Evolutionary conservation across 306 rosid genomes (phyloP), one percentile per base, ranked within the genome.

Genomic region (Arachis hypogaea): DNA sequence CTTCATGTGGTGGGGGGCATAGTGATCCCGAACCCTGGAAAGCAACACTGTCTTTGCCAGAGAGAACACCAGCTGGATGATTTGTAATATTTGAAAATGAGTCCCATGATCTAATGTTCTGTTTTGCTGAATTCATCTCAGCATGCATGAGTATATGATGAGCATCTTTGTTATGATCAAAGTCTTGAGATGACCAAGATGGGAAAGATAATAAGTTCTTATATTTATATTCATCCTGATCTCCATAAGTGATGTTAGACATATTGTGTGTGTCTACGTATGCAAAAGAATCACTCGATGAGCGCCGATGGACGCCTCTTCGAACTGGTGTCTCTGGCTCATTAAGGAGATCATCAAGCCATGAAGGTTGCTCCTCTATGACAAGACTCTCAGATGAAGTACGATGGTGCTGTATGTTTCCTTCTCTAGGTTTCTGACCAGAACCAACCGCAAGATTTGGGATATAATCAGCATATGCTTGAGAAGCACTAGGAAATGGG

Each of bases 311-410:
- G 76, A 96, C 97, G 57, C 90, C 96, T 81, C 83, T 95, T 28
- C 97, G 90, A 9, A 95, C 82, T 58, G 99, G 99, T 58, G 99
- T 86, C 61, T 95, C 99, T 4, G 99, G 99, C 82, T 95, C 99
- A 77, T 95, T 87, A 73, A 95, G 98, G 45, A 95, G 99, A 86
- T 95, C 99, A 77, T 95, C 99, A 44, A 95, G 97, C 99, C 99
- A 95, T 56, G 97, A 95, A 69, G 99, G 99, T 70, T 95, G 99
- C 82, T 95, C 99, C 86, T 95, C 99, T 52, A 87, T 81, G 65
- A 85, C 75, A 72, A 65, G 80, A 87, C 98, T 92, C 88, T 95
- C 99, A 11, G 99, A 95, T 73, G 98, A 90, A 77, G 97, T 92
- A 55, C 99, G 86, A 63, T 86, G 98, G 81, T 95, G 99, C 73